phyloP scores from a whole-genome alignment of 371 early-diverging fungal species.

The Lichtheimia ramosa region DNA sequence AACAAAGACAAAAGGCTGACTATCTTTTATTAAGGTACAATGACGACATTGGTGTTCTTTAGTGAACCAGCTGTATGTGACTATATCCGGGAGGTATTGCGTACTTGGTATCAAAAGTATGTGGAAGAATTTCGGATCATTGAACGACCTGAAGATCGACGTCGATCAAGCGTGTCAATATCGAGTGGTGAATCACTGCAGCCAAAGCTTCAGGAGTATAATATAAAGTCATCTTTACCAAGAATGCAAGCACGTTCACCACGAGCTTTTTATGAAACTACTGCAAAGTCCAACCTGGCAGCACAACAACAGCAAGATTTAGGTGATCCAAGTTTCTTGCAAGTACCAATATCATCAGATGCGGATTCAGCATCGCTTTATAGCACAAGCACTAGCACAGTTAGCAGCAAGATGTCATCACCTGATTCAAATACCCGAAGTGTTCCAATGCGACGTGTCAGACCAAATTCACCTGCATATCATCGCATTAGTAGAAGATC shows the following conservation, averaged over 20 bases:
- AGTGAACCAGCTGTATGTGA: conserved; percentile 25
- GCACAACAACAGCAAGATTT: too few species aligned
- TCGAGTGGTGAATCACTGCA: background rate
- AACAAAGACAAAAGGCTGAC: background rate
- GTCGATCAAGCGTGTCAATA: background rate
- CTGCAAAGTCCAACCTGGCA: too few species aligned
- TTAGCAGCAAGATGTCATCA: background rate
- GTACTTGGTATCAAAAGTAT: background rate
- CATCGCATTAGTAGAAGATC: background rate
- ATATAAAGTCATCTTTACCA: background rate
- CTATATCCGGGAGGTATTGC: background rate
- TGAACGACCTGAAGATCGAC: background rate
- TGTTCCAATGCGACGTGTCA: conserved; percentile 15
- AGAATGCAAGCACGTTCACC: background rate
- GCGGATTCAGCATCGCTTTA: background rate
- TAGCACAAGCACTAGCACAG: background rate
- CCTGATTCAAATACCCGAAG: background rate
- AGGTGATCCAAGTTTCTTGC: too few species aligned
- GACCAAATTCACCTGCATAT: background rate
- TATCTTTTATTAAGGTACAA: conserved; percentile 14
- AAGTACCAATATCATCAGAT: background rate
- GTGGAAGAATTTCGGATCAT: conserved; percentile 9
- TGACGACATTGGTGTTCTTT: conserved; percentile 28
- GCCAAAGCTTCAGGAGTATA: background rate
- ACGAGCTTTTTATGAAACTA: background rate